Conservation (phyloP, 805 yeast genomes). For the Yamadazyma sp. region DNA sequence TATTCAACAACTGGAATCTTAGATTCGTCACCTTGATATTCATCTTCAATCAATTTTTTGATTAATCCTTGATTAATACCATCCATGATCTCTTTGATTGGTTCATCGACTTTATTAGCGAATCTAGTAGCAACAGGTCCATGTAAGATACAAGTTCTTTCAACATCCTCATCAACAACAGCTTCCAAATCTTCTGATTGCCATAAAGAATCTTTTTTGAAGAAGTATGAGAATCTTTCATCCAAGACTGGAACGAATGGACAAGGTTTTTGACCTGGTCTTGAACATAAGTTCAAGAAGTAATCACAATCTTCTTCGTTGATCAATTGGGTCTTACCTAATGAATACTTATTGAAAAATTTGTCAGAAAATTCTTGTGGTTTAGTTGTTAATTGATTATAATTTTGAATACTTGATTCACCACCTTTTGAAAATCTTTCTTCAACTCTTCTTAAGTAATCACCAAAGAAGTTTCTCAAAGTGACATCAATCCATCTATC, state of each 20-base stretch:
- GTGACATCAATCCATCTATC: slow-evolving; percentile 84
- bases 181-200: slow-evolving; percentile 97
- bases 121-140: slow-evolving; percentile 98
- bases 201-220: slow-evolving; percentile 99
- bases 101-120: slow-evolving; percentile 85
- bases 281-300: slow-evolving; percentile 79
- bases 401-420: slow-evolving; percentile 71
- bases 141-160: slow-evolving; percentile 97
- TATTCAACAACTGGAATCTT: slow-evolving; percentile 86
- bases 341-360: slow-evolving; percentile 68
- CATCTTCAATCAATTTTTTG: slow-evolving; percentile 59
- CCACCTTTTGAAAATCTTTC: slow-evolving; percentile 74
- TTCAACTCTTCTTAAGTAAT: slow-evolving; percentile 88
- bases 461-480: slow-evolving; percentile 83
- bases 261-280: slow-evolving; percentile 92
- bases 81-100: slow-evolving; percentile 87
- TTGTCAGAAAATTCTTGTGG: slow-evolving; percentile 62
- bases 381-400: slow-evolving; percentile 53
- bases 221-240: slow-evolving; percentile 90
- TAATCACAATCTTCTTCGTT: slow-evolving; percentile 94
- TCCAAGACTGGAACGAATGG: slow-evolving; percentile 96
- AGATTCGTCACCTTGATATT: slow-evolving; percentile 66
- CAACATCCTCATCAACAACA: slow-evolving; percentile 93
- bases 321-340: slow-evolving; percentile 74
- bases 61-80: slow-evolving; percentile 89